phyloP scores from a whole-genome alignment of 495 filamentous ascomycete genomes.

The Terfezia boudieri region DNA sequence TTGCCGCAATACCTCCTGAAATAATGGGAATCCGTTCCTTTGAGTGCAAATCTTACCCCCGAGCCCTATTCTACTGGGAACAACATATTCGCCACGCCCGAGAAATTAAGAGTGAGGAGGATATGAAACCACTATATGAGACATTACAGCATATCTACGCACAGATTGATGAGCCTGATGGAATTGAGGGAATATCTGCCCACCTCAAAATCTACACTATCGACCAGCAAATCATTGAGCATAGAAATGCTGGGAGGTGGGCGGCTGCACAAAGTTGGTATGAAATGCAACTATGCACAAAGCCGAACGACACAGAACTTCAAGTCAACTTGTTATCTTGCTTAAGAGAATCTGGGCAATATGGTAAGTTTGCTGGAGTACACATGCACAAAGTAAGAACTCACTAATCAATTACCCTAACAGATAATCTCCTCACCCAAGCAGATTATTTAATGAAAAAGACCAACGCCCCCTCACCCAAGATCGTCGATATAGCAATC shows the following conservation, averaged over 20 bases:
- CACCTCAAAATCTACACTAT: constrained; percentile 60
- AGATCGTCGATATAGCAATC: constrained; percentile 52
- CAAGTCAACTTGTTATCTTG: constrained; percentile 73
- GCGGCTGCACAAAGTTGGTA: constrained; percentile 97
- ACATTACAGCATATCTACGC: constrained; percentile 81
- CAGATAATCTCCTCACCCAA: constrained; percentile 65
- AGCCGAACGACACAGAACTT: constrained; percentile 49
- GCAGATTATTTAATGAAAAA: constrained; percentile 47
- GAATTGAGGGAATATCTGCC: constrained; percentile 79
- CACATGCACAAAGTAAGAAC: neutral
- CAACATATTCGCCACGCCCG: constrained; percentile 51
- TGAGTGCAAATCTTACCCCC: constrained; percentile 76
- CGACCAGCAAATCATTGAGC: constrained; percentile 78
- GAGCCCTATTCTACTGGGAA: constrained; percentile 85
- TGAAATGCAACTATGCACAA: constrained; percentile 58
- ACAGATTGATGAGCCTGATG: constrained; percentile 91
- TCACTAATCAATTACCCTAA: constrained; percentile 8
- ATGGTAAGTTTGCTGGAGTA: constrained; percentile 33
- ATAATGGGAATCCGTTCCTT: constrained; percentile 65
- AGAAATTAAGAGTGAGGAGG: constrained; percentile 21
- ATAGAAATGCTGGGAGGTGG: constrained; percentile 87
- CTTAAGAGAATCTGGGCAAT: constrained; percentile 75
- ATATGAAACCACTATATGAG: constrained; percentile 40
- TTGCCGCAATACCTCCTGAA: constrained; percentile 58
- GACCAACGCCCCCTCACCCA: constrained; percentile 28